Percentiles rank a stretch among this genome's conserved stretches.
phyloP scores from a whole-genome alignment of 257 asterid species.

The Agastache rugosa region DNA sequence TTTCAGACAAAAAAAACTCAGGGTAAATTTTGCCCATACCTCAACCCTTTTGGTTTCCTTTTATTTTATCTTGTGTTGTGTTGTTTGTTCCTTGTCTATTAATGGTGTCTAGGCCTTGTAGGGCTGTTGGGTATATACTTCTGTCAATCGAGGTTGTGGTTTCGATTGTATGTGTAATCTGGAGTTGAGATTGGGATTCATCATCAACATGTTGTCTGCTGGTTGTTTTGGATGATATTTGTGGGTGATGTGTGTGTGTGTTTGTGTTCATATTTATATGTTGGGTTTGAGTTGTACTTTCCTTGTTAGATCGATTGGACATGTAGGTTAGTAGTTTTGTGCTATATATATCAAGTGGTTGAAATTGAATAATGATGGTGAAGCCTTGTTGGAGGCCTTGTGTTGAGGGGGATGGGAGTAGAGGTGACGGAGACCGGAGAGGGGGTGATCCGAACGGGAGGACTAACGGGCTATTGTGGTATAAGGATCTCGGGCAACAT shows the following conservation, averaged over 20 bases:
- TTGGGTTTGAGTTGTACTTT: conserved; percentile 15
- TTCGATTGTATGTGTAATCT: conserved; percentile 53
- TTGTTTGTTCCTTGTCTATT: conserved; percentile 45
- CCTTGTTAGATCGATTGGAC: conserved; percentile 34
- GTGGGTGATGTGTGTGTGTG: conserved; percentile 2
- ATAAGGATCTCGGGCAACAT: conserved; percentile 82
- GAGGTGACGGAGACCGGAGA: conserved; percentile 44
- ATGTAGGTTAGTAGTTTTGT: conserved; percentile 38
- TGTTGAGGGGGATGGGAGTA: conserved; percentile 73
- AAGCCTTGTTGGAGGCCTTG: conserved; percentile 84
- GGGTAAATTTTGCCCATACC: conserved; percentile 76
- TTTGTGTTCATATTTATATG: conserved; percentile 21
- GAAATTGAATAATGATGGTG: conserved; percentile 60
- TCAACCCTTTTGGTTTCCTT: conserved; percentile 47
- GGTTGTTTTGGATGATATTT: conserved; percentile 61
- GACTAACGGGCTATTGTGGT: conserved; percentile 85
- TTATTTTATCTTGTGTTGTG: conserved; percentile 30
- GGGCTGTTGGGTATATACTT: conserved; percentile 67
- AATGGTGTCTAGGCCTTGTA: conserved; percentile 79
- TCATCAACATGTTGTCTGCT: conserved; percentile 53
- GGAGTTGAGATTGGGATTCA: conserved; percentile 51
- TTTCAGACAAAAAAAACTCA: conserved; percentile 39
- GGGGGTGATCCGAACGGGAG: conserved; percentile 64
- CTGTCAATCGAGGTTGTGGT: conserved; percentile 55
- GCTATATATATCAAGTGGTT: conserved; percentile 29